These are phyloP conservation scores for Castanopsis chinensis DNA, from an alignment of 306 rosid genomes.

Conservation along the genomic window DNA sequence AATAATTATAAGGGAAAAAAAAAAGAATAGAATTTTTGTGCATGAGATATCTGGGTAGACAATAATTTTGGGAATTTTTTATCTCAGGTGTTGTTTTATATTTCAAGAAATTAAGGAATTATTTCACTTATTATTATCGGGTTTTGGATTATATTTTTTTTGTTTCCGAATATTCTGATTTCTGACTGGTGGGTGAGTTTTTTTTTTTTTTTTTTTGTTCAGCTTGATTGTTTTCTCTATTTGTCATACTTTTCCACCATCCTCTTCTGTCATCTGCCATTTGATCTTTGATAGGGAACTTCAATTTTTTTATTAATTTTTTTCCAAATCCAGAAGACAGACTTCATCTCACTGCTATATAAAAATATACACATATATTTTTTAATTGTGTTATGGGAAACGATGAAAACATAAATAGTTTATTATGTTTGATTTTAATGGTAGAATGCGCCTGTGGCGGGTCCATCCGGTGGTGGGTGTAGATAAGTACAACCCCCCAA, in stretches of 20 bases:
- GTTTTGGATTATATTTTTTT: not conserved
- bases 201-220: too few relatives aligned
- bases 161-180: not conserved
- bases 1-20: not conserved
- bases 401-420: too few relatives aligned
- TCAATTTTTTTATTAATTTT: too few relatives aligned
- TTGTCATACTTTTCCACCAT: not conserved
- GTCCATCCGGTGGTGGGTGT: too few relatives aligned
- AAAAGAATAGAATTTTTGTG: not conserved
- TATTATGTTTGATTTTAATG: too few relatives aligned
- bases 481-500: too few relatives aligned
- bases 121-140: not conserved
- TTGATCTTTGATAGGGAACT: not conserved
- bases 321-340: too few relatives aligned
- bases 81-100: not conserved
- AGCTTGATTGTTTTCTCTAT: not conserved
- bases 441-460: too few relatives aligned
- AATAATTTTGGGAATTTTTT: too few relatives aligned
- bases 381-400: too few relatives aligned
- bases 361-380: too few relatives aligned
- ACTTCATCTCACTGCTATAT: too few relatives aligned
- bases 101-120: not conserved
- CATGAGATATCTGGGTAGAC: not conserved
- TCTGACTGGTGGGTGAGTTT: not conserved
- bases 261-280: not conserved